phyloP scores from a whole-genome alignment of 805 yeast genomes.

The Isabelozyma rhagii region DNA sequence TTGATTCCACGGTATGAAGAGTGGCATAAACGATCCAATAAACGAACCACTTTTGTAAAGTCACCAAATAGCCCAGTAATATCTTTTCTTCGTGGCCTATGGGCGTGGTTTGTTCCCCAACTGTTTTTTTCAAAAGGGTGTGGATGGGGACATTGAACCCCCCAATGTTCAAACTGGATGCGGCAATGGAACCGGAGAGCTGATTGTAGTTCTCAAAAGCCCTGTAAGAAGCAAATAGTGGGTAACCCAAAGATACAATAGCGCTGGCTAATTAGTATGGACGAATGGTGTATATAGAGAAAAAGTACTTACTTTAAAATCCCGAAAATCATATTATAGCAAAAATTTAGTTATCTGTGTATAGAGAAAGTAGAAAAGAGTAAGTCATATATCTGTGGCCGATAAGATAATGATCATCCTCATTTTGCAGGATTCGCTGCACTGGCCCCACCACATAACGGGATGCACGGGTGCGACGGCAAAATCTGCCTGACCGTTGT shows the following conservation, averaged over 20 bases:
- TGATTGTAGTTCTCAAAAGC: constrained; percentile 47
- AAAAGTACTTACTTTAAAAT: constrained; percentile 14
- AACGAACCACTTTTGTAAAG: constrained; percentile 39
- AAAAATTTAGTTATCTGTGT: background rate
- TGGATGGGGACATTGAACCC: constrained; percentile 39
- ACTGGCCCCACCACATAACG: constrained; percentile 1
- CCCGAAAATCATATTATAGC: constrained; percentile 7
- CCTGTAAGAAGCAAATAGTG: constrained; percentile 57
- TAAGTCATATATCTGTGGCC: background rate
- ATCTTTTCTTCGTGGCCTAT: constrained; percentile 10
- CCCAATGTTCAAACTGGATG: constrained; percentile 30
- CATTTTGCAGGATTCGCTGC: constrained; percentile 1
- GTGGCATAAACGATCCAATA: constrained; percentile 66
- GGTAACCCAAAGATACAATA: constrained; percentile 49
- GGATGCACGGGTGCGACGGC: background rate
- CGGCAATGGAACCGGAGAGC: constrained; percentile 23
- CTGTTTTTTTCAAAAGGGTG: constrained; percentile 28
- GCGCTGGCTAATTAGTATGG: constrained; percentile 15
- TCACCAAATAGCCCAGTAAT: constrained; percentile 20
- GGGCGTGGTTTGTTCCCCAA: constrained; percentile 9
- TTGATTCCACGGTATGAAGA: constrained; percentile 34
- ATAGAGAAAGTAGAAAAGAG: background rate
- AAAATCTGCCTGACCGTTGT: background rate
- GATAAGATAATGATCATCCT: constrained; percentile 6
- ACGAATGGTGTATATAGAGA: background rate